Base-by-base conservation (phyloP, 768 basidiomycete species). In the Tubosaeta sp. region DNA sequence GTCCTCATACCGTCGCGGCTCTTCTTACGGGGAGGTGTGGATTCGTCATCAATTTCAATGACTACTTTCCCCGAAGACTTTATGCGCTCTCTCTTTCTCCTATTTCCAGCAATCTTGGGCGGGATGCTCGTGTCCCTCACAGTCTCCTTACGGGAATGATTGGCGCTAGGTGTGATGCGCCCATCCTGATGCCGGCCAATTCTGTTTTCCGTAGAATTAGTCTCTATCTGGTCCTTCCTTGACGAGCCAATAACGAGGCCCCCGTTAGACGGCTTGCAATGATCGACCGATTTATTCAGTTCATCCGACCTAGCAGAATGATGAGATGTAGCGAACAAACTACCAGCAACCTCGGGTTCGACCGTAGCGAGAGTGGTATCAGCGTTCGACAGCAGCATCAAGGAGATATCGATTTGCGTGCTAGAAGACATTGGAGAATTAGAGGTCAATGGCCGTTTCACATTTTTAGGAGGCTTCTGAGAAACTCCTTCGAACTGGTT, bases 11-110 rank as follows among this genome's bases (percentile, higher is more conserved):
- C 58, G 38, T 51, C 38, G 27, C 65, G 54, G 27, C 32, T 44
- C 50, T 59, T 71, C 58, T 62, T 69, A 27, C 49, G 46, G 5
- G 56, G 58, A 37, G 50, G 59, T 5, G 22, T 35, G n/a, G 17
- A 34, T 43, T 55, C 57, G 41, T 62, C 58, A 6, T 57, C 57
- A 44, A 47, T n/a, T 33, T 61, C 61, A 12, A 52, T 26, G 19
- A 27, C 4, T 13, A 38, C 25, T 10, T 50, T 56, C 17, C 37
- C 31, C 12, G 56, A 43, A 35, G 50, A 38, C 33, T 50, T 51
- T 14, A 19, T 41, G 22, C 22, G 27, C 22, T 67, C 62, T 44
- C 66, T 56, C 45, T 70, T 67, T 55, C 66, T 59, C 43, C 66
- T 68, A 22, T 10, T 62, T 32, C 66, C 66, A 25, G 55, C 52